Evolutionary conservation across 164 flowering plant species (phyloP).

Genomic region (Vitis riparia): DNA sequence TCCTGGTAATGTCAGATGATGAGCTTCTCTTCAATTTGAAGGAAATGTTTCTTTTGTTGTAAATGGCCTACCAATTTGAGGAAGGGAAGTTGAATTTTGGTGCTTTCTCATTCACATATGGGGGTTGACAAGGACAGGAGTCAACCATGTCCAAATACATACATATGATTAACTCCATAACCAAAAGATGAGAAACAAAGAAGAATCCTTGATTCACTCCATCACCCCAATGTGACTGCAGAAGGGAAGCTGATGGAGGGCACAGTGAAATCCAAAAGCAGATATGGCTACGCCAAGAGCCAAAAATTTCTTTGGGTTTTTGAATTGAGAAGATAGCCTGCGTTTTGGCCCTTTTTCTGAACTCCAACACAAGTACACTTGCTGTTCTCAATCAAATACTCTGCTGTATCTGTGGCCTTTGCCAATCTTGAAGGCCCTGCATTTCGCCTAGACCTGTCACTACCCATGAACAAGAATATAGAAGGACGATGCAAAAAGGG

Average conservation of each 20-base stretch:
- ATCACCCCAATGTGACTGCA: no score
- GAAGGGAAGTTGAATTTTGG: neutral
- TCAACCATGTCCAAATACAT: neutral
- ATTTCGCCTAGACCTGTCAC: conserved; percentile 26
- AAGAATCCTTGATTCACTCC: neutral
- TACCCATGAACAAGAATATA: no score
- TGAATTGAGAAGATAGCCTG: conserved; percentile 68
- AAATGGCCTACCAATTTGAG: neutral
- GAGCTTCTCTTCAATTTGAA: no score
- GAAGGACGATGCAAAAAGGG: no score
- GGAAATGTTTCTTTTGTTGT: no score
- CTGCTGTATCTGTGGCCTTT: conserved; percentile 47
- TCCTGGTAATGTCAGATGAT: no score
- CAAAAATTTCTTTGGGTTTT: conserved; percentile 70
- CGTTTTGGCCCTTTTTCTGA: conserved; percentile 66
- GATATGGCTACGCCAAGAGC: conserved; percentile 50
- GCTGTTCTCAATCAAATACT: conserved; percentile 71
- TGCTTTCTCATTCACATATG: neutral
- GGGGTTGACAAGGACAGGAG: neutral
- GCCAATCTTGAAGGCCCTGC: conserved; percentile 34
- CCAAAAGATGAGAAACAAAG: conserved; percentile 3
- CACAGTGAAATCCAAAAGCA: no score
- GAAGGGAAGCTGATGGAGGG: no score
- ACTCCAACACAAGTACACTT: conserved; percentile 73
- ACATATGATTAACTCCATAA: conserved; percentile 9